Base-by-base conservation (phyloP, 768 basidiomycete species). In the Pisolithus microcarpus region DNA sequence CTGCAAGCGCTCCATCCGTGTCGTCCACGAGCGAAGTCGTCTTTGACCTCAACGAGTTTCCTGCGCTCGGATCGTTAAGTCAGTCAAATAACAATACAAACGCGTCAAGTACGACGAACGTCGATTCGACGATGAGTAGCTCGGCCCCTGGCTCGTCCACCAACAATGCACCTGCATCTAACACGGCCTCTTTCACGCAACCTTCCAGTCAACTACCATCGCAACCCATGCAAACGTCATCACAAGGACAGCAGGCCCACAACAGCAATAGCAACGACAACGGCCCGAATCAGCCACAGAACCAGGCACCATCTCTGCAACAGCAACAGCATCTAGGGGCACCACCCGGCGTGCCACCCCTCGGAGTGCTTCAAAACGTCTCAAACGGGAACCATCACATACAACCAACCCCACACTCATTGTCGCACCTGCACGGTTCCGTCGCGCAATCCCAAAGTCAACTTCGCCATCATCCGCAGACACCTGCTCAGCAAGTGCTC, bases 401-500 rank as follows among this genome's bases (percentile, higher is more conserved):
- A 43, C 70, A 64, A 36, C 45, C 31, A 52, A 58, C 56, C 7
- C 56, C 58, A 43, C 63, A 60, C 56, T 57, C 64, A 44, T 76
- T 61, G 64, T 66, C 56, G 65, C 77, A 55, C 59, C 68, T 58
- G 23, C 65, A 64, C 50, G 55, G 24, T 23, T 56, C 61, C 43
- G 65, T 62, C 21, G 53, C 57, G 15, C 71, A 67, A 55, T 54
- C 58, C 15, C 63, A 59, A 52, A 66, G 54, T 46, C 65, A 67
- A 44, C 61, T 64, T 38, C 73, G 68, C 60, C 79, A 75, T 55
- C 78, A 78, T 67, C 85, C 90, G 53, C 87, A 90, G 65, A 91
- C 90, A 40, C 92, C 94, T 2, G 91, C 91, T 42, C 90, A 96
- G 65, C 94, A 98, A 69, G 81, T 98, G 15, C 78, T 96, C 38